A percentile compares a stretch with the other conserved stretches of the same genome.
Conservation (phyloP, 208 protist species). For the Endotrypanum monterogeii region DNA sequence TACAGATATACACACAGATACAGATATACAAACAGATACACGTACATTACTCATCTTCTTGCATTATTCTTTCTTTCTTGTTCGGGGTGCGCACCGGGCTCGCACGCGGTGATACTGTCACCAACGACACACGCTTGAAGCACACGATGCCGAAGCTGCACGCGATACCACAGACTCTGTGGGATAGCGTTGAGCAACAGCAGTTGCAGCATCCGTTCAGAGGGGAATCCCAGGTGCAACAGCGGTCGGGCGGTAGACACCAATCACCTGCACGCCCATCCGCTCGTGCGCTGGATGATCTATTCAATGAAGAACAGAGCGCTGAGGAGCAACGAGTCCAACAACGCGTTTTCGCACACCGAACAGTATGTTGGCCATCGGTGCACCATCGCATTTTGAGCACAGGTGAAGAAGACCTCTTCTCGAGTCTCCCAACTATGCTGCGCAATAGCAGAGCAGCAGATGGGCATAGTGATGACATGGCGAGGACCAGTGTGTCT, state of each 20-base stretch:
- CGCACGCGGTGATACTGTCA: background rate
- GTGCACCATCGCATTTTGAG: background rate
- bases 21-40: background rate
- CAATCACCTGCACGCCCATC: background rate
- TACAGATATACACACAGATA: background rate
- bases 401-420: background rate
- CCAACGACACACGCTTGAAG: background rate
- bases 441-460: background rate
- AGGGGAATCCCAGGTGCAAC: background rate
- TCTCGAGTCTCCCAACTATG: background rate
- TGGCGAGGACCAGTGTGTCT: background rate
- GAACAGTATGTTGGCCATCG: background rate
- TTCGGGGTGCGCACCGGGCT: background rate
- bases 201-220: background rate
- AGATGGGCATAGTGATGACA: background rate
- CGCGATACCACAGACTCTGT: background rate
- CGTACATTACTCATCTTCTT: too few species aligned
- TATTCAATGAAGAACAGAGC: slow-evolving; percentile 6
- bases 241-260: background rate
- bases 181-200: background rate
- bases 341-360: background rate
- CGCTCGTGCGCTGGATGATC: background rate
- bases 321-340: background rate
- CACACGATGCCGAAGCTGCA: slow-evolving; percentile 1
- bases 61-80: background rate